These are phyloP conservation scores for Rhodamnia rubescens DNA, from an alignment of 345 rosid genomes.

Conservation along the genomic window DNA sequence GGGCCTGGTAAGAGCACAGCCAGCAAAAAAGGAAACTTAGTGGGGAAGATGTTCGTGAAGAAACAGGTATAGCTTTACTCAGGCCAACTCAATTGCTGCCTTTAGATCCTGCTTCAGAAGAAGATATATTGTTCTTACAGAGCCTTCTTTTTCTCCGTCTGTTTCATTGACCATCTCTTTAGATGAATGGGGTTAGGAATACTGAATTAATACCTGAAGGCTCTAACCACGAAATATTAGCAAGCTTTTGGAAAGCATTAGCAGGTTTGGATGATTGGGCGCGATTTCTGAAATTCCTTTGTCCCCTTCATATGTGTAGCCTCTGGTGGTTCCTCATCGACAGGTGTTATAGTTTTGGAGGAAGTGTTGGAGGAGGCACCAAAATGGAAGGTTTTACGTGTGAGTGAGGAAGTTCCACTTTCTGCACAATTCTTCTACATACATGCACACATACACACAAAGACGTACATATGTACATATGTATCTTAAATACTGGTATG, in stretches of 20 bases:
- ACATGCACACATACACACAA: not conserved
- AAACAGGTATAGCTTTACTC: slow-evolving; percentile 21
- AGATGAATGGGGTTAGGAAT: not conserved
- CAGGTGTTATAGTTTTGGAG: slow-evolving; percentile 36
- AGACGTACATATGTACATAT: no score
- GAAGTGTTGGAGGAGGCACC: slow-evolving; percentile 88
- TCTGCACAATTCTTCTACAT: slow-evolving; percentile 9
- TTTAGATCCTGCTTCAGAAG: not conserved
- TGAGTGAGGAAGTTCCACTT: slow-evolving; percentile 78
- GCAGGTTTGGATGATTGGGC: not conserved
- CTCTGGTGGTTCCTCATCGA: slow-evolving; percentile 30
- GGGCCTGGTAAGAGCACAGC: slow-evolving; percentile 23
- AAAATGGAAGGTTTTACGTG: slow-evolving; percentile 97
- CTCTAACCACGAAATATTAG: not conserved
- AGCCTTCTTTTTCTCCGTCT: not conserved
- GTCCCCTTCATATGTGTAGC: slow-evolving; percentile 5
- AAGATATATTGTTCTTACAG: not conserved
- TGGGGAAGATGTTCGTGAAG: slow-evolving; percentile 12
- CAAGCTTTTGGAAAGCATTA: not conserved
- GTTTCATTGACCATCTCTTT: not conserved
- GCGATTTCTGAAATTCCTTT: not conserved
- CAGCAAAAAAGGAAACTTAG: slow-evolving; percentile 55
- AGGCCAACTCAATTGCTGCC: not conserved
- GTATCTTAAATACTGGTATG: not conserved
- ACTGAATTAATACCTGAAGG: not conserved